phyloP scores from a whole-genome alignment of 768 basidiomycete genomes.

The Rhodocollybia butyracea region DNA sequence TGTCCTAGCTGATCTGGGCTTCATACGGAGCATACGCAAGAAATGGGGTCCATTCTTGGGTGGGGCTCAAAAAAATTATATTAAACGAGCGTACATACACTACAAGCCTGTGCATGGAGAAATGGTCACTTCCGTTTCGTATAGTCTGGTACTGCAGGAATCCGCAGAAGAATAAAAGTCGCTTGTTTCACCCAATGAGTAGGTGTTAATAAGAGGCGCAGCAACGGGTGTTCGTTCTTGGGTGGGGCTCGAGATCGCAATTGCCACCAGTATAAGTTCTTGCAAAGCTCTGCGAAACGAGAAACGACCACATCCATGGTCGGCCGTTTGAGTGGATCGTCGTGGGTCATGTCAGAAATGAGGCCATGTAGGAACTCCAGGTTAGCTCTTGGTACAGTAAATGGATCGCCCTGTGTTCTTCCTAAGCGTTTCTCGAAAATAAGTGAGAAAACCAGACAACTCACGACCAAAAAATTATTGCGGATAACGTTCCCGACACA shows the following conservation, averaged over 20 bases:
- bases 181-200: background rate
- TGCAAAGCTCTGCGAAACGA: conserved; percentile 14
- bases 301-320: too few species aligned
- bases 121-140: too few species aligned
- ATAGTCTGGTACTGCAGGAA: background rate
- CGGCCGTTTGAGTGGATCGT: too few species aligned
- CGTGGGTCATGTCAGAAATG: too few species aligned
- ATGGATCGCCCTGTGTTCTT: background rate
- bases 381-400: background rate
- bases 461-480: background rate
- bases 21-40: too few species aligned
- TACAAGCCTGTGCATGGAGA: too few species aligned
- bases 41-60: too few species aligned
- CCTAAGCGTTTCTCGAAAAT: background rate
- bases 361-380: conserved; percentile 14
- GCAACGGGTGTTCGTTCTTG: too few species aligned
- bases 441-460: background rate
- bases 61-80: too few species aligned
- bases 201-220: background rate
- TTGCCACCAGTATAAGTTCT: conserved; percentile 11
- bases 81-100: too few species aligned
- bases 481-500: conserved; percentile 36
- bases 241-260: conserved; percentile 9
- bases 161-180: background rate
- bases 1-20: too few species aligned